Percentiles rank a stretch among this genome's conserved stretches.
Conservation (phyloP, 192 early-diverging fungal species). For the Entomortierella chlamydospora region DNA sequence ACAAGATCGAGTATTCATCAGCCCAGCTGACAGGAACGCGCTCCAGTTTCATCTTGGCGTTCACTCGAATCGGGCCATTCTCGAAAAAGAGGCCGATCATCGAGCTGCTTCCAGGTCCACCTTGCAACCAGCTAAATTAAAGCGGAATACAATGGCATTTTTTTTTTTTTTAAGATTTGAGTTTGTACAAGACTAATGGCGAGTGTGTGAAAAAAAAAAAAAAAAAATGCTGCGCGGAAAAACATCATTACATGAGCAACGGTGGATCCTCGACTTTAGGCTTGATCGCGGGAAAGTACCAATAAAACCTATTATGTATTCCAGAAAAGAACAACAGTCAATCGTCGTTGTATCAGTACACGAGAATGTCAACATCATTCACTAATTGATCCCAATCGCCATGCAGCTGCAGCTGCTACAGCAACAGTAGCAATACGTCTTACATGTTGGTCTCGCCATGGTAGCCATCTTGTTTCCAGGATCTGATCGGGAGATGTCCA, state of each 20-base stretch:
- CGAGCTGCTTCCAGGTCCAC: conserved; percentile 83
- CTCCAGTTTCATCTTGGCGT: conserved; percentile 63
- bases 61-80: conserved; percentile 78
- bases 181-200: neutral
- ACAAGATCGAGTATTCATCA: conserved; percentile 76
- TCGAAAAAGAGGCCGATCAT: conserved; percentile 83
- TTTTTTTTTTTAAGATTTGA: neutral
- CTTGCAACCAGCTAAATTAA: conserved; percentile 77
- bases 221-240: too few relatives aligned
- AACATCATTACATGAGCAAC: conserved; percentile 63
- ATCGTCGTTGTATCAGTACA: too few relatives aligned
- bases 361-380: too few relatives aligned
- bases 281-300: conserved; percentile 83
- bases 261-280: conserved; percentile 71
- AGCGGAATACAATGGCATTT: too few relatives aligned
- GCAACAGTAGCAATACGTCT: conserved; percentile 6
- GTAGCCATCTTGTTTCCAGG: conserved; percentile 56
- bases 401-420: too few relatives aligned
- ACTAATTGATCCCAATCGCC: too few relatives aligned
- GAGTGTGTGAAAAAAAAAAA: too few relatives aligned
- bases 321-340: neutral
- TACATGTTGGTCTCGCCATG: conserved; percentile 56
- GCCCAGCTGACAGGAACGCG: conserved; percentile 72
- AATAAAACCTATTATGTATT: conserved; percentile 67
- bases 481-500: conserved; percentile 67